phyloP scores from a whole-genome alignment of 805 yeast species.

The Saccharomycopsis sp. region DNA sequence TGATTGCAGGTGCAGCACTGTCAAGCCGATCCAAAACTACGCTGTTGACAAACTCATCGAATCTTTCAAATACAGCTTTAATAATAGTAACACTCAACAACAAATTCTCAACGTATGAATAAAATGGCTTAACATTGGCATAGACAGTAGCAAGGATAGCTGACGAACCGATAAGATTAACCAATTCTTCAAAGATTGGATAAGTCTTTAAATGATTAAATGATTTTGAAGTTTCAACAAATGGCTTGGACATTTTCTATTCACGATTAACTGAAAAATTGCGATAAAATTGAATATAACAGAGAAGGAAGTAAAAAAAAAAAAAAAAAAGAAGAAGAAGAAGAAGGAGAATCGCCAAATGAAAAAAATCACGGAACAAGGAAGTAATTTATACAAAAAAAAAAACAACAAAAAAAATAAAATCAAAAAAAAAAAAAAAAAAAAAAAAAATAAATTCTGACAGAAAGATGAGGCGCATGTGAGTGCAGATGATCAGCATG shows the following conservation, averaged over 20 bases:
- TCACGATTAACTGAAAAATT: no score
- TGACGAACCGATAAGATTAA: slow-evolving; percentile 20
- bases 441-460: background rate
- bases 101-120: slow-evolving; percentile 18
- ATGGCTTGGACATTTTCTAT: no score
- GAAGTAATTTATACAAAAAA: no score
- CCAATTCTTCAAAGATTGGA: slow-evolving; percentile 28
- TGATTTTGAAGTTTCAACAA: no score
- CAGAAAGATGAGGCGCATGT: background rate
- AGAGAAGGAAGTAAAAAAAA: no score
- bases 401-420: no score
- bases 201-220: slow-evolving; percentile 27
- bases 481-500: no score
- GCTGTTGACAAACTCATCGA: slow-evolving; percentile 25
- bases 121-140: slow-evolving; percentile 20
- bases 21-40: slow-evolving; percentile 27
- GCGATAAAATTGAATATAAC: no score
- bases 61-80: slow-evolving; percentile 22
- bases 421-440: background rate
- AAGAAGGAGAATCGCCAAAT: no score
- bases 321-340: no score
- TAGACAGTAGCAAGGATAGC: slow-evolving; percentile 22
- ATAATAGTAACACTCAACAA: slow-evolving; percentile 23
- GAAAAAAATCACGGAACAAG: no score
- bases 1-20: slow-evolving; percentile 27